These are phyloP conservation scores for Solanum dulcamara DNA, from an alignment of 257 asterid species.

Conservation along the genomic window DNA sequence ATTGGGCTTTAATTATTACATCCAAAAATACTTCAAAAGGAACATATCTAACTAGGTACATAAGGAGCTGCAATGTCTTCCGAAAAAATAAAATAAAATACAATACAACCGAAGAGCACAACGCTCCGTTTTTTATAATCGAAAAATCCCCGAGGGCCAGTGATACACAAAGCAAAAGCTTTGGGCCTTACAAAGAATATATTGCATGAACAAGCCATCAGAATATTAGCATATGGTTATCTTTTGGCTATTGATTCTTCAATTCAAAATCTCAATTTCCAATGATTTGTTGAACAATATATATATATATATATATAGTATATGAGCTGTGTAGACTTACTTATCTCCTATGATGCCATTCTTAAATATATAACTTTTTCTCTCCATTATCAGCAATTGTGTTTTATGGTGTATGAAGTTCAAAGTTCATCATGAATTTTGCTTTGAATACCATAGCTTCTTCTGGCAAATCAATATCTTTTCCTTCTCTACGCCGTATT, in stretches of 20 bases:
- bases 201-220: neutral
- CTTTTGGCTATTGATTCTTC: neutral
- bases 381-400: neutral
- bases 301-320: neutral
- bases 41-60: neutral
- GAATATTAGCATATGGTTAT: neutral
- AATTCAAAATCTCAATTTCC: neutral
- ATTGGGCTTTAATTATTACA: neutral
- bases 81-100: neutral
- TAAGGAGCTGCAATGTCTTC: neutral
- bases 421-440: neutral
- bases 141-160: neutral
- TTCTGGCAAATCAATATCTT: conserved; percentile 19
- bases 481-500: neutral
- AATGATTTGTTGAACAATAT: neutral
- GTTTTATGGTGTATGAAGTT: neutral
- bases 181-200: neutral
- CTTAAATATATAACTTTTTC: neutral
- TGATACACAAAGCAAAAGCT: neutral
- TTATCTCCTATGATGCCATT: neutral
- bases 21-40: neutral
- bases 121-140: neutral
- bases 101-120: neutral
- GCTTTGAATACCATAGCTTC: conserved; percentile 9
- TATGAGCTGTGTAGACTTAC: neutral